Base-by-base conservation (phyloP, 768 basidiomycete genomes). In the Hericium alpestre region DNA sequence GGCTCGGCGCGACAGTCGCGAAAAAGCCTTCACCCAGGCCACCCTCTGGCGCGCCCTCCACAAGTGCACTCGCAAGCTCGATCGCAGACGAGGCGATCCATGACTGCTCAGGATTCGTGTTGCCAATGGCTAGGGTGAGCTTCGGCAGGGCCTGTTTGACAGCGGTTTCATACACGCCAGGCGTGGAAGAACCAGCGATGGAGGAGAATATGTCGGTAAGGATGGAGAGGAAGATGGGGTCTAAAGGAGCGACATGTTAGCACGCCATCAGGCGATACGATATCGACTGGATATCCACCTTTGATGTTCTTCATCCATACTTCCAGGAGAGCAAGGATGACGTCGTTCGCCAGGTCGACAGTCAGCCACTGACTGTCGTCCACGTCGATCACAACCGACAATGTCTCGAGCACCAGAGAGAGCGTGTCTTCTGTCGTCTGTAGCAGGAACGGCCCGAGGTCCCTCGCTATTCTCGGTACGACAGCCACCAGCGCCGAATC, bases 231-330 rank as follows among this genome's bases (percentile, higher is more conserved):
- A 94, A 84, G 55, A 97, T 83, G 0, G 93, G 94, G 72, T 99
- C 96, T 87, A 61, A 20, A 74, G 49, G 22, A 58, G 39, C 32
- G 37, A 39, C 20, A 22, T 40, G 54, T 13, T 10, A 49, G 49
- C 39, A 51, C 22, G 27, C 60, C 46, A 60, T 18, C 38, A 10
- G 16, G 52, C 43, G 22, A 18, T 51, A 2, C 8, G 4, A 37
- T 25, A 2, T 25, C n/a, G 39, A 49, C 27, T 55, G 39, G 46
- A 49, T 67, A 40, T 50, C 25, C 25, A 90, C 93, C 94, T 75
- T 86, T 90, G 65, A 82, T 88, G 61, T 91, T 93, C 67, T 85
- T 86, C 47, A 79, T 76, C 93, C 93, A 97, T 20, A 90, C 86
- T 43, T 90, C 82, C 41, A 95, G 75, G 10, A 86, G 71, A 3